These are phyloP conservation scores for Adiantum capillusveneris DNA, from an alignment of 75 land plant genomes.

Conservation along the genomic window DNA sequence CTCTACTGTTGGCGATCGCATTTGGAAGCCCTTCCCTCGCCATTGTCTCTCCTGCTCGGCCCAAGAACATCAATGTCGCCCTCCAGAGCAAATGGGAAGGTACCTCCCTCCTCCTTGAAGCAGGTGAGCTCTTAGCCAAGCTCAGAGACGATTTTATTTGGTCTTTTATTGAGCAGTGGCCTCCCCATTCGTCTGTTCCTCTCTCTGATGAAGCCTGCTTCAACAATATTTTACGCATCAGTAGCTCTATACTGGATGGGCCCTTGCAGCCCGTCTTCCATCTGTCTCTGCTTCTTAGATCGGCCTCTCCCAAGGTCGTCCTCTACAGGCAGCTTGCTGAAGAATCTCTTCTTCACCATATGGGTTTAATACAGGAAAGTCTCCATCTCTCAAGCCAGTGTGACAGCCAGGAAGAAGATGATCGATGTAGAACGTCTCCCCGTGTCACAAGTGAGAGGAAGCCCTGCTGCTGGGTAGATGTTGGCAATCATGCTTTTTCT, in stretches of 20 bases:
- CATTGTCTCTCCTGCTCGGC: slow-evolving; percentile 8
- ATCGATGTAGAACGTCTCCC: slow-evolving; percentile 31
- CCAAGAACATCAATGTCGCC: slow-evolving; percentile 90
- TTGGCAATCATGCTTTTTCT: slow-evolving; percentile 20
- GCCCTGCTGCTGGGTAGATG: slow-evolving; percentile 94
- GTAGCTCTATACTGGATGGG: slow-evolving; percentile 50
- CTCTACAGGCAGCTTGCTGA: slow-evolving; percentile 77
- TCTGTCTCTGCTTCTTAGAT: slow-evolving; percentile 70
- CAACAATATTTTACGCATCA: slow-evolving; percentile 48
- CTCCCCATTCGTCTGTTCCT: slow-evolving; percentile 19
- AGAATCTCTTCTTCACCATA: slow-evolving; percentile 47
- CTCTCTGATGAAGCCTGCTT: slow-evolving; percentile 57
- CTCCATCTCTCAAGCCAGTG: slow-evolving; percentile 4
- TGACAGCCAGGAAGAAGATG: slow-evolving; percentile 32
- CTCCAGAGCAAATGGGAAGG: slow-evolving; percentile 90
- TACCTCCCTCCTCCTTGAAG: slow-evolving; percentile 79
- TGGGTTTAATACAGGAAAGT: slow-evolving; percentile 1
- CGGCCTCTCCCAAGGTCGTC: slow-evolving; percentile 83
- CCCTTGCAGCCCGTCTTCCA: slow-evolving; percentile 66
- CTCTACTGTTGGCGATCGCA: too few species aligned
- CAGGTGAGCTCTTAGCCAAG: slow-evolving; percentile 82
- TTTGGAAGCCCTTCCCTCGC: background rate
- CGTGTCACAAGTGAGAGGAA: slow-evolving; percentile 25
- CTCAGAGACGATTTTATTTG: slow-evolving; percentile 63
- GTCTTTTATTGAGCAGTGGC: slow-evolving; percentile 71